Percentiles rank a stretch among this genome's conserved stretches.
Evolutionary conservation across 2,329 filamentous ascomycete species (phyloP).

Genomic region (Penicillium verrucosum): DNA sequence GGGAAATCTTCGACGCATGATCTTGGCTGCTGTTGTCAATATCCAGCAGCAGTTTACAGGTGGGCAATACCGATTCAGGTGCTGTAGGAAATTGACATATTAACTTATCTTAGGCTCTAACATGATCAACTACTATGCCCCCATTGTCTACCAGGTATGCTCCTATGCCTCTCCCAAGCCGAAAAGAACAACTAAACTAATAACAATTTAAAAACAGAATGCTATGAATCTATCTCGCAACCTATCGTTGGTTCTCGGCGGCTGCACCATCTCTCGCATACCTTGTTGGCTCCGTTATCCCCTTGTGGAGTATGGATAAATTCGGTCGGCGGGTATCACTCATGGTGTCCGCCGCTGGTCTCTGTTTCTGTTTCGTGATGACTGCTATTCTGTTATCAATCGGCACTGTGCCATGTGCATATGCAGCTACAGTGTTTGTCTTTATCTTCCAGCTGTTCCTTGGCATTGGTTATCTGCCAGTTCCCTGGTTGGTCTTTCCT

Average conservation of each 20-base stretch:
- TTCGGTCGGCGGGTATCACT: slow-evolving; percentile 44
- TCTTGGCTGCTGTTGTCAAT: slow-evolving; percentile 35
- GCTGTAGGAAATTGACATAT: fast-evolving
- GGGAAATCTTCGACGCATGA: slow-evolving; percentile 34
- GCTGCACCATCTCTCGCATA: slow-evolving; percentile 43
- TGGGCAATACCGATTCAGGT: not conserved
- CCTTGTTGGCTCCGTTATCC: slow-evolving; percentile 42
- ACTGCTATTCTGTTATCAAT: slow-evolving; percentile 40
- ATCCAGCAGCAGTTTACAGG: slow-evolving; percentile 39
- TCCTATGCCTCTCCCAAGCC: no score
- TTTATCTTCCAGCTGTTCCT: slow-evolving; percentile 48
- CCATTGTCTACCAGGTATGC: slow-evolving; percentile 36
- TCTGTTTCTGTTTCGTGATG: slow-evolving; percentile 46
- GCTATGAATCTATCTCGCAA: slow-evolving; percentile 44
- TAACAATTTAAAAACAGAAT: not conserved
- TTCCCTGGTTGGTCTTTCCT: slow-evolving; percentile 35
- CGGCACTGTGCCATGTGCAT: slow-evolving; percentile 31
- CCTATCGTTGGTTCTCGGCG: slow-evolving; percentile 54
- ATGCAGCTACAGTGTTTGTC: slow-evolving; percentile 44
- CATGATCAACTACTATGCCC: slow-evolving; percentile 44
- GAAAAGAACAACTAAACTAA: not conserved
- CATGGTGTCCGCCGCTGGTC: slow-evolving; percentile 41
- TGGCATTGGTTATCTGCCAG: slow-evolving; percentile 44
- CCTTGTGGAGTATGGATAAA: slow-evolving; percentile 42
- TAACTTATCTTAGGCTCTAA: slow-evolving; percentile 22